Conservation (phyloP, 2,329 filamentous ascomycete species). For the Thielaviopsis musarum region DNA sequence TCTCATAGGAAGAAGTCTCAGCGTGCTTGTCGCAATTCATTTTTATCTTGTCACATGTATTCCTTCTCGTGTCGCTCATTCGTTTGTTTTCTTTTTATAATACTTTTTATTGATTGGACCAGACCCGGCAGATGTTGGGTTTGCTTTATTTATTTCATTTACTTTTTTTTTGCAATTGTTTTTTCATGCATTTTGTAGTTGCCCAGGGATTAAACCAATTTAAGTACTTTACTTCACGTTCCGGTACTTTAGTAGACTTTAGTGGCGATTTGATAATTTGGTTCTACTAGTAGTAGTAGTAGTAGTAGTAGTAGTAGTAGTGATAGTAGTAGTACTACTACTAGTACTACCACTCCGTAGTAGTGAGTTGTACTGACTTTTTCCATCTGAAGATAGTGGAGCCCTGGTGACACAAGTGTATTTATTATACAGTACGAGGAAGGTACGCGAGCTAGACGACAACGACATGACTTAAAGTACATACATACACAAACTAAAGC, state of each 20-base stretch:
- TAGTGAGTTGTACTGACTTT: background rate
- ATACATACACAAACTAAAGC: no score
- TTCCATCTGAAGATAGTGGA: background rate
- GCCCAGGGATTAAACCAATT: no score
- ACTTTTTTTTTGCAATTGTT: no score
- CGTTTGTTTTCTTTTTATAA: background rate
- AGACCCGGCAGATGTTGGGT: background rate
- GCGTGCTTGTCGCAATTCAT: background rate
- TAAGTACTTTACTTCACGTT: no score
- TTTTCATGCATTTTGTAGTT: no score
- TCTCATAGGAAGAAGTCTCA: background rate
- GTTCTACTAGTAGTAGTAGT: background rate
- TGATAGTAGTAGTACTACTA: no score
- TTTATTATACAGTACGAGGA: background rate
- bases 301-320: no score
- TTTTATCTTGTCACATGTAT: background rate
- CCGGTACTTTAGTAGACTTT: background rate
- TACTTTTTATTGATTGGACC: background rate
- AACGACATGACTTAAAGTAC: background rate
- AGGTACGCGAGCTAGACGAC: background rate
- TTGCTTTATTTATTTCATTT: background rate
- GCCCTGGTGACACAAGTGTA: background rate
- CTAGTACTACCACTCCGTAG: background rate
- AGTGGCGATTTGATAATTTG: background rate
- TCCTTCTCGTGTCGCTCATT: background rate